Base-by-base conservation (phyloP, 768 basidiomycete species). In the Tylopilus rubrobrunneus region DNA sequence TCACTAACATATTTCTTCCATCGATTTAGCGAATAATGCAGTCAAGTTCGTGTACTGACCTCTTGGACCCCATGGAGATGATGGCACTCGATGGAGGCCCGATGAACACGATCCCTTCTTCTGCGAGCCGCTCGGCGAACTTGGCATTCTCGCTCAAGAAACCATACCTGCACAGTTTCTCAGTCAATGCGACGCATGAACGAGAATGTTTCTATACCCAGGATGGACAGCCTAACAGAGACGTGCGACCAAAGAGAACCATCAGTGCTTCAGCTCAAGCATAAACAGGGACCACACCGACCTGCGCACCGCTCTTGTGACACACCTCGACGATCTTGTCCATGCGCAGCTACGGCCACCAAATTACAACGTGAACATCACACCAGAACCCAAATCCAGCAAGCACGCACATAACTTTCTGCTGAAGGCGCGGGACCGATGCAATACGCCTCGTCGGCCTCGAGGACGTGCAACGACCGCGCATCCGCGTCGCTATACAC, bases 41-140 rank as follows among this genome's bases (percentile, higher is more conserved):
- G 19, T 15, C 15, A 45, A 39, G 21, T 9, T 31, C 17, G 6
- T 34, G 45, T 17, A 58, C 73, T 6, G 29, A 90, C 89, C 92
- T 92, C 77, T 98, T 97, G 0, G 91, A 94, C 2, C 94, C 95
- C 95, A 97, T 98, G 62, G 87, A 89, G 14, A 87, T 73, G 57
- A 98, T 98, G 29, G 95, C 93, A 60, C 79, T 80, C 1, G 88
- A 79, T 2, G 94, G 90, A 15, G 95, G 94, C 0, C 94, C 94
- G 56, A 98, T 92, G 65, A 95, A 97, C 3, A 87, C 81, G 57
- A 98, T 82, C 0, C 91, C 89, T 62, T 86, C 87, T 43, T 82
- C 71, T n/a, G 84, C 80, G 11, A 97, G 79, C 41, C 71, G 74
- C 62, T 86, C 76, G 0, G 94, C 83, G 63, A 98, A 98, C 21